Base-by-base conservation (phyloP, 2,329 filamentous ascomycete species). In the Penicillium sp. region DNA sequence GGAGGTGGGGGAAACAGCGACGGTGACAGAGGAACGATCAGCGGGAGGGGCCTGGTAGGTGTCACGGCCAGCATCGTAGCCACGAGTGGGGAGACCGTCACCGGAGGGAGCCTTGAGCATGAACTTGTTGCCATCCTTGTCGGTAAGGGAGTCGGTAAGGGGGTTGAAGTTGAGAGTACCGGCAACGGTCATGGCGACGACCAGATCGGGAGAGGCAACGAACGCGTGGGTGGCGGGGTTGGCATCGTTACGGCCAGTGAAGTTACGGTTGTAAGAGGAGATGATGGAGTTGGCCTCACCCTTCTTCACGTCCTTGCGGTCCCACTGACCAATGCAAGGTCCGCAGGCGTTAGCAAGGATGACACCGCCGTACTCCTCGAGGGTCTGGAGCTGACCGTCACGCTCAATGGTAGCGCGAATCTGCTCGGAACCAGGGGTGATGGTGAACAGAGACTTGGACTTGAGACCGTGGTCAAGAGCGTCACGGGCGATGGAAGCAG, bases 201-300 rank as follows among this genome's bases (percentile, higher is more conserved):
- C 91, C 59, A 96, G 81, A 73, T 96, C 91, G 54, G 91, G 91
- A 7, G 91, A 96, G 62, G 91, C 88, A 65, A 96, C 91, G 76
- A 96, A 96, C 56, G 90, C 90, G 82, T 96, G 91, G 49, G 91
- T 96, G 53, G 91, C 91, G 38, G 91, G 91, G 84, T 96, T 97
- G 65, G 90, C 91, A 67, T 96, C 92, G 77, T 97, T 97, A 74
- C 94, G 91, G 65, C 93, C 93, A 59, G 93, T 97, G 82, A 99
- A 97, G 87, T 99, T 97, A 79, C 94, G 91, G 88, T 99, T 99
- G 88, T 97, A 99, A 28, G 94, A 97, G 44, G 92, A 97, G 74
- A 99, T 82, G 75, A 99, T 99, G 7, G 91, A 95, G 87, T 99
- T 99, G 70, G 91, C 82, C 68, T 90, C 87, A 65, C 93, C 93